A percentile compares a stretch with the other conserved stretches of the same genome.
Evolutionary conservation across 192 early-diverging fungal genomes (phyloP).

Genomic region (Lunasporangiospora selenospora): DNA sequence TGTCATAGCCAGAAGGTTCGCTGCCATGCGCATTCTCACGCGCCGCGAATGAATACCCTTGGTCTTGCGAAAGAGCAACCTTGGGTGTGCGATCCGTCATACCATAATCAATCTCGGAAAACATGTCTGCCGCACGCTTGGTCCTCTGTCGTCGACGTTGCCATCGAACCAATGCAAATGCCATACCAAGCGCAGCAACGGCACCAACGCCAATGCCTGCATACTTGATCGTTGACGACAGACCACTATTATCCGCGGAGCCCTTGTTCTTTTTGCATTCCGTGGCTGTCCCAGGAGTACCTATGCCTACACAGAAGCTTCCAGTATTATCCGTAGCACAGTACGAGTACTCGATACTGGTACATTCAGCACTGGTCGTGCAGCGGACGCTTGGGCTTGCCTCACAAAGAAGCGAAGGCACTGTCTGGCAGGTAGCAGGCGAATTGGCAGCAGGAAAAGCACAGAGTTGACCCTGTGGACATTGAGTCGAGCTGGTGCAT

Average conservation of each 20-base stretch:
- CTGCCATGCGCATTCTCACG: conserved; percentile 36
- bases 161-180: conserved; percentile 36
- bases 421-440: neutral
- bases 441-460: neutral
- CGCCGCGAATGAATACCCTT: conserved; percentile 34
- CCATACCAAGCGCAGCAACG: conserved; percentile 17
- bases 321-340: neutral
- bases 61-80: conserved; percentile 9
- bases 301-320: conserved; percentile 9
- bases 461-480: neutral
- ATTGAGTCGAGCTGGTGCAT: conserved; percentile 6
- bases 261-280: neutral
- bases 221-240: conserved; percentile 15
- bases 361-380: conserved; percentile 9
- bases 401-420: neutral
- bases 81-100: conserved; percentile 37
- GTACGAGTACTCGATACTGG: neutral
- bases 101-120: conserved; percentile 42
- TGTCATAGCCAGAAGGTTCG: conserved; percentile 3
- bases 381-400: neutral
- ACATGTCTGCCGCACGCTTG: conserved; percentile 30
- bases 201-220: conserved; percentile 44
- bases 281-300: neutral
- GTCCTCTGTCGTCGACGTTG: conserved; percentile 32
- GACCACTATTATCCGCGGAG: neutral